Base-by-base conservation (phyloP, 148 eudicot genomes). In the Arctostaphylos glauca region DNA sequence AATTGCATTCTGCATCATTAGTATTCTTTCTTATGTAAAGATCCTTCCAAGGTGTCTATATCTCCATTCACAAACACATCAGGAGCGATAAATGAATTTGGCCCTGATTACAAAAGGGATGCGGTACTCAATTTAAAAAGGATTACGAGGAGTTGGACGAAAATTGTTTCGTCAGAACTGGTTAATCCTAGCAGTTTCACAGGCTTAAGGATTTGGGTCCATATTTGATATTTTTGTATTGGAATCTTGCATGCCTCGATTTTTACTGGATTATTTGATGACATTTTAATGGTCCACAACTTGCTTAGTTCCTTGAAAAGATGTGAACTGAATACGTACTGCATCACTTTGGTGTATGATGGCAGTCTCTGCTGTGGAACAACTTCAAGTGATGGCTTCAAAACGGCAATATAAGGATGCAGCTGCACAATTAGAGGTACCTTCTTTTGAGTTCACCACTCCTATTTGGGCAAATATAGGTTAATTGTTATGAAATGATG, bases 371-470 rank as follows among this genome's bases (percentile, higher is more conserved):
- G 99, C 99, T 72, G 98, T 96, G 82, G 99, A 96, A 83, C 98
- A 96, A 90, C 98, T 96, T 76, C 99, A 96, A 90, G 93, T 91
- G 71, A 94, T 96, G 99, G 97, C 98, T 90, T 96, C 99, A 81
- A 96, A 93, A 89, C 86, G 99, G 81, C 98, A 94, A 84, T 96
- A 96, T 88, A 96, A 88, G 85, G 99, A 94, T 89, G 99, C 97
- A 68, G 98, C 99, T 88, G 99, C 99, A 66, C 99, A 96, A 80
- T 85, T 96, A 79, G 99, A 96, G 97, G 99, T 96, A 93, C 81
- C 80, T n/a, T 38, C 68, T 52, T 38, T 48, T 53, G 60, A 58
- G 41, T 41, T 19, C 48, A 7, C 46, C 3, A 25, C 41, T 54
- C 80, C 55, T 38, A 78, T 58, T 58, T 80, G 38, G 3, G 18